Percentiles rank a stretch among this genome's conserved stretches.
phyloP scores from a whole-genome alignment of 148 eudicot genomes.

The Heliamphora exappendiculata region DNA sequence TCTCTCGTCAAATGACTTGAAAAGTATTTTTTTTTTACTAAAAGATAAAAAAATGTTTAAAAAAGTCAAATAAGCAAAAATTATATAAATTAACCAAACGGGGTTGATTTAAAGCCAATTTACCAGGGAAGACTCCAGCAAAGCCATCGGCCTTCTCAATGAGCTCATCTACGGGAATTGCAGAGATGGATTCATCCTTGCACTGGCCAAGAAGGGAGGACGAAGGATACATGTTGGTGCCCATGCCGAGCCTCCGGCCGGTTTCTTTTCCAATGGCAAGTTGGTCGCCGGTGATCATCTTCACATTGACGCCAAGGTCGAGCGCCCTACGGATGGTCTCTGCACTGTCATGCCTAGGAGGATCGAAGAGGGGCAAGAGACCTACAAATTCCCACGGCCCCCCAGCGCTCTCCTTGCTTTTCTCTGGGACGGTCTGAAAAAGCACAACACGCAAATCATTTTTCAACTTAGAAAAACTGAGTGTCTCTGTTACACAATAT shows the following conservation, averaged over 20 bases:
- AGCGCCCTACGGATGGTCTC: slow-evolving; percentile 88
- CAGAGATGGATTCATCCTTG: slow-evolving; percentile 54
- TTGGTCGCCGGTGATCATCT: slow-evolving; percentile 99
- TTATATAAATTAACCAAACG: too few species aligned
- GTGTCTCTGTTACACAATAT: background rate
- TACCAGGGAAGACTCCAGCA: slow-evolving; percentile 97
- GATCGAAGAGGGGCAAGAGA: slow-evolving; percentile 83
- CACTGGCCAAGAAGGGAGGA: slow-evolving; percentile 71
- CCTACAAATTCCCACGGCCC: slow-evolving; percentile 88
- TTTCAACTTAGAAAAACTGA: background rate
- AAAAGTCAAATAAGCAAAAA: too few species aligned
- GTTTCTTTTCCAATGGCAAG: slow-evolving; percentile 96
- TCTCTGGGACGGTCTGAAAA: slow-evolving; percentile 63
- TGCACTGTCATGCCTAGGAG: slow-evolving; percentile 96
- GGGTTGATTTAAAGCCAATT: background rate
- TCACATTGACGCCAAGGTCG: slow-evolving; percentile 89
- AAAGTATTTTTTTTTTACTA: too few species aligned
- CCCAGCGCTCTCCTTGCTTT: slow-evolving; percentile 69
- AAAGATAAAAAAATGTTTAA: too few species aligned
- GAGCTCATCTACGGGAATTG: slow-evolving; percentile 70
- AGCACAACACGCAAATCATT: background rate
- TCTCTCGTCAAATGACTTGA: too few species aligned
- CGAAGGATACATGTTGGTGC: slow-evolving; percentile 94
- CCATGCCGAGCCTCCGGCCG: slow-evolving; percentile 96
- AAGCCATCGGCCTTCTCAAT: slow-evolving; percentile 95